Evolutionary conservation across 208 protist genomes (phyloP).

Genomic region (Leptomonas pyrrhocoris): DNA sequence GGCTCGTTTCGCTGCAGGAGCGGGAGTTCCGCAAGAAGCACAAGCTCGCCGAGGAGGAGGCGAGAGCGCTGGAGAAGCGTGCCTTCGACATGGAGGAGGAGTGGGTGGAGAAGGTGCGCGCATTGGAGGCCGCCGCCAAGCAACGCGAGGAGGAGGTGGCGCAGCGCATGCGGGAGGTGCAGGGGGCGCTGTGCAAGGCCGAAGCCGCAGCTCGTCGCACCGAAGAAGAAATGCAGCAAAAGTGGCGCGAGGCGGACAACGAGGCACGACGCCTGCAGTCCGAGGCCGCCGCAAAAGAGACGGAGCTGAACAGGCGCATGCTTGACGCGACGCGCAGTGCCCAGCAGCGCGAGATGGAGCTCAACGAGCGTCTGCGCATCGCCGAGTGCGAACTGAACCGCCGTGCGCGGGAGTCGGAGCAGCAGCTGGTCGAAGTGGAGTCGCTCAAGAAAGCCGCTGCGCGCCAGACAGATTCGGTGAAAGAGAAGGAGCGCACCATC

Average conservation of each 20-base stretch:
- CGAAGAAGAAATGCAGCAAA: conserved; percentile 54
- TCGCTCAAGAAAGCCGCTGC: conserved; percentile 34
- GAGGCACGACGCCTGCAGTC: conserved; percentile 47
- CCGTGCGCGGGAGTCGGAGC: conserved; percentile 45
- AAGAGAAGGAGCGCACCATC: conserved; percentile 37
- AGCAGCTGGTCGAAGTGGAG: conserved; percentile 51
- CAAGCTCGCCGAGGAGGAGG: conserved; percentile 46
- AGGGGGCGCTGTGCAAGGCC: conserved; percentile 40
- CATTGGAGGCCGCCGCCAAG: conserved; percentile 44
- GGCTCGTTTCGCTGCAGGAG: conserved; percentile 40
- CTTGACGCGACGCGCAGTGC: conserved; percentile 49
- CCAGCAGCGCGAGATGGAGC: conserved; percentile 41
- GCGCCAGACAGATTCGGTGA: conserved; percentile 30
- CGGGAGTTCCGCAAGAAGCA: conserved; percentile 44
- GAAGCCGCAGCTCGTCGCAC: conserved; percentile 45
- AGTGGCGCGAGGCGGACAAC: conserved; percentile 54
- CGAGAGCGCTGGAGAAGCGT: conserved; percentile 38
- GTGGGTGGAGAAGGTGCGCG: conserved; percentile 48
- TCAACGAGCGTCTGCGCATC: conserved; percentile 46
- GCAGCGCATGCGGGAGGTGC: conserved; percentile 39
- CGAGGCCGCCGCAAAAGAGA: conserved; percentile 56
- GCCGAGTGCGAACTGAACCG: conserved; percentile 51
- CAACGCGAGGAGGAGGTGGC: conserved; percentile 52
- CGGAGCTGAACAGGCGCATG: conserved; percentile 56
- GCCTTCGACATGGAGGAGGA: conserved; percentile 47